phyloP scores from a whole-genome alignment of 2,329 filamentous ascomycete species.

The Monosporascus sp. region DNA sequence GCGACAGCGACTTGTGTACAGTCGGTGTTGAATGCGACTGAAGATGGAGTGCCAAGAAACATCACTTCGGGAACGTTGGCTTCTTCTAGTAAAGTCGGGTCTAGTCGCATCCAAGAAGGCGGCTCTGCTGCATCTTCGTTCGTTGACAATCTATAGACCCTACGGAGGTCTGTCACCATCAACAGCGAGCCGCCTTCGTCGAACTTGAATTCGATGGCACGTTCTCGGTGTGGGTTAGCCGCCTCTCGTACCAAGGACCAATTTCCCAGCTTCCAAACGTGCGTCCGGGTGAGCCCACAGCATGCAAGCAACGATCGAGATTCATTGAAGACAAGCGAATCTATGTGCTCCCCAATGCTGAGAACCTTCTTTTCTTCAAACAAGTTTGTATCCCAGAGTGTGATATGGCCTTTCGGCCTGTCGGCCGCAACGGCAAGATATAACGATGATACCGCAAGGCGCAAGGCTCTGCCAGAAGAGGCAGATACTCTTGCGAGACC shows the following conservation, averaged over 20 bases:
- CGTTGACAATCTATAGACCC: slow-evolving; percentile 3
- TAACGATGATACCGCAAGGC: slow-evolving; percentile 7
- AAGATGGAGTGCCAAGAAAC: slow-evolving; percentile 8
- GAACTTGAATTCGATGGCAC: slow-evolving; percentile 8
- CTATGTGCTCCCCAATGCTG: slow-evolving; percentile 7
- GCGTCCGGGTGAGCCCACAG: slow-evolving; percentile 2
- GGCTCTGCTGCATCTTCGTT: background rate
- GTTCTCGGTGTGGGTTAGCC: slow-evolving; percentile 3
- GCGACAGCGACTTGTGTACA: slow-evolving; percentile 15
- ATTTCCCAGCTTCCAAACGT: slow-evolving; percentile 9
- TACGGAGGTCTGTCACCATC: slow-evolving; percentile 5
- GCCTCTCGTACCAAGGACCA: background rate
- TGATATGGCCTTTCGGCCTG: slow-evolving; percentile 4
- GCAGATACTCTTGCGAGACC: slow-evolving; percentile 19
- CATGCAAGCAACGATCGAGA: slow-evolving; percentile 13
- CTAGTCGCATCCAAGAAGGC: background rate
- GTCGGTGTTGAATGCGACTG: slow-evolving; percentile 11
- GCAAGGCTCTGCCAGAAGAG: slow-evolving; percentile 5
- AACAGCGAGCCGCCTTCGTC: slow-evolving; percentile 3
- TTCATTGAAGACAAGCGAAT: slow-evolving; percentile 6
- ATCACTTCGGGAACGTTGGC: slow-evolving; percentile 6
- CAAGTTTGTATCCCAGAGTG: slow-evolving; percentile 13
- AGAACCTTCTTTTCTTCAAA: slow-evolving; percentile 9
- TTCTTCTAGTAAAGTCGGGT: slow-evolving; percentile 7
- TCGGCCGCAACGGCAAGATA: slow-evolving; percentile 11